A percentile compares a stretch with the other conserved stretches of the same genome.
phyloP scores from a whole-genome alignment of 202 grass and related monocot genomes.

The Carex arenaria region DNA sequence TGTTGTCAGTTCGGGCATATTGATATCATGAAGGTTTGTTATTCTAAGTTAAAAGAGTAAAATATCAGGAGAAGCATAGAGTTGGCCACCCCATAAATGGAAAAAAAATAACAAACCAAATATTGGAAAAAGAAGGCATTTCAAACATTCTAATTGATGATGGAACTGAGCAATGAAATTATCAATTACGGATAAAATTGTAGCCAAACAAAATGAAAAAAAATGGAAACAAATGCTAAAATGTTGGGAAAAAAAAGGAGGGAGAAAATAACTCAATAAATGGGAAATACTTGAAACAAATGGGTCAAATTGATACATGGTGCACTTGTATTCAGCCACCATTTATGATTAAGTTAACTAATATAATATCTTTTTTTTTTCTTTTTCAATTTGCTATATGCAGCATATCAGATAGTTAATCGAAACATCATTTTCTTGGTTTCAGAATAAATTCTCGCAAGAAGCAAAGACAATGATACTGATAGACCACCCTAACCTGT shows the following conservation, averaged over 20 bases:
- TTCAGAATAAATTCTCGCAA: constrained; percentile 59
- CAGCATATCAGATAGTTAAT: not conserved
- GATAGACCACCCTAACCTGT: constrained; percentile 78
- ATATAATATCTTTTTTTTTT: not conserved
- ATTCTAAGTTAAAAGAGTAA: not conserved
- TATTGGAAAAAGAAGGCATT: not conserved
- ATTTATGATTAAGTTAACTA: not conserved
- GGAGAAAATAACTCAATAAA: not conserved
- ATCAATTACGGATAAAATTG: not conserved
- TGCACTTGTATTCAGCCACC: not conserved
- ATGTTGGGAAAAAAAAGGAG: not conserved
- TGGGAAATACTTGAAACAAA: not conserved
- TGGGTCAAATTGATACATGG: not conserved
- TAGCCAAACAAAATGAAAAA: not conserved
- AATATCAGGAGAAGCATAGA: not conserved
- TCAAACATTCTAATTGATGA: not conserved
- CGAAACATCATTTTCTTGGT: not conserved
- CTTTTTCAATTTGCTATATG: not conserved
- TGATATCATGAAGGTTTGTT: not conserved
- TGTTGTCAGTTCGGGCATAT: not conserved
- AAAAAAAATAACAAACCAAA: not conserved
- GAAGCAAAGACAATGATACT: constrained; percentile 92
- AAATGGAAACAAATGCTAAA: not conserved
- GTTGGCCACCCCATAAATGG: not conserved
- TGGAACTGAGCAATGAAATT: not conserved